Evolutionary conservation across 331 rosid species (phyloP).

Genomic region (Pyrus hybrid): DNA sequence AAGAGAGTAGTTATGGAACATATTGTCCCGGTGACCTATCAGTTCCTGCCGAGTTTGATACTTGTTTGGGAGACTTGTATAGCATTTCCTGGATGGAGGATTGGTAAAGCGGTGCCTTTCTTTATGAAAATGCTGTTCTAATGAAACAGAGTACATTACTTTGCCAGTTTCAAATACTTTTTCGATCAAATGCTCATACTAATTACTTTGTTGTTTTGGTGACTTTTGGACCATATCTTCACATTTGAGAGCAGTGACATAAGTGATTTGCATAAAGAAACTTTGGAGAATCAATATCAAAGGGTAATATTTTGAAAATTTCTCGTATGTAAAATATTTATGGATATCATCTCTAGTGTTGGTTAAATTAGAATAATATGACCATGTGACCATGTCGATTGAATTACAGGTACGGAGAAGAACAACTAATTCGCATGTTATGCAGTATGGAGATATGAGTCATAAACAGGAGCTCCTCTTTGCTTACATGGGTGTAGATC

Average conservation of each 20-base stretch:
- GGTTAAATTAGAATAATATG: background rate
- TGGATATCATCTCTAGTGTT: no score
- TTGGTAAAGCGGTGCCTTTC: background rate
- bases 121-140: background rate
- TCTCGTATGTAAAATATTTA: no score
- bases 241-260: constrained; percentile 23
- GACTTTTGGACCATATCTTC: background rate
- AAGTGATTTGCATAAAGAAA: constrained; percentile 35
- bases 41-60: constrained; percentile 7
- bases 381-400: background rate
- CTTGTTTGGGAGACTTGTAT: constrained; percentile 63
- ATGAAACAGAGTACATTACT: no score
- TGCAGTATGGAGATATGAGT: constrained; percentile 40
- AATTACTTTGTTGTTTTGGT: background rate
- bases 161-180: background rate
- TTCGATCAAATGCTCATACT: background rate
- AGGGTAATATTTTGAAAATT: constrained; percentile 16
- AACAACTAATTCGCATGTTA: constrained; percentile 46
- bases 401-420: constrained; percentile 35
- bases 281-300: constrained; percentile 39
- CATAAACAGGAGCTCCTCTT: constrained; percentile 1
- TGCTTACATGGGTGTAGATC: constrained; percentile 31
- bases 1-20: constrained; percentile 37
- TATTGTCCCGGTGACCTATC: constrained; percentile 27
- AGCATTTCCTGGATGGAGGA: constrained; percentile 53